Conservation (phyloP, 148 eudicot species). For the Spergularia bocconei region DNA sequence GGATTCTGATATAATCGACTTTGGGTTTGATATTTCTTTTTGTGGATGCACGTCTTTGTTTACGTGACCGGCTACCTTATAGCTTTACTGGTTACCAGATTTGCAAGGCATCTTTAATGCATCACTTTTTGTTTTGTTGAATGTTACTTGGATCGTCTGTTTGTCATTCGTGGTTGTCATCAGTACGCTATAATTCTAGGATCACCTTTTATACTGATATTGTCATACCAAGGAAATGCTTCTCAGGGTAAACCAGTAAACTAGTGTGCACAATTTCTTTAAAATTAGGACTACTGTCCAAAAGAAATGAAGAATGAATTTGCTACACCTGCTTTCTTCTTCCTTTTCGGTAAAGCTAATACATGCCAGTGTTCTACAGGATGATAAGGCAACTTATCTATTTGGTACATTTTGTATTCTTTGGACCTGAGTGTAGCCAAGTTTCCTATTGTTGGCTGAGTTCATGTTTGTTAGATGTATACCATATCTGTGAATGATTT, state of each 20-base stretch:
- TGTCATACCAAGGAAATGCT: neutral
- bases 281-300: neutral
- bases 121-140: slow-evolving; percentile 6
- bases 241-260: neutral
- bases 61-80: neutral
- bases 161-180: slow-evolving; percentile 9
- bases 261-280: neutral
- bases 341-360: no score
- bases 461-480: neutral
- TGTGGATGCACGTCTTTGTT: slow-evolving; percentile 12
- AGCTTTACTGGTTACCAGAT: slow-evolving; percentile 12
- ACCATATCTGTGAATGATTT: neutral
- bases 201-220: slow-evolving; percentile 4
- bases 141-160: slow-evolving; percentile 15
- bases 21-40: neutral
- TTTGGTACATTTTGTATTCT: neutral
- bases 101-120: slow-evolving; percentile 4
- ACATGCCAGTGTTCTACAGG: neutral
- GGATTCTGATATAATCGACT: neutral
- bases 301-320: neutral
- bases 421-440: neutral
- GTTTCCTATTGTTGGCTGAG: slow-evolving; percentile 1
- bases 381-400: neutral
- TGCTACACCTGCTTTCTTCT: neutral
- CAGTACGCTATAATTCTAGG: slow-evolving; percentile 12